These are phyloP conservation scores for Cryptococcus depauperatus DNA, from an alignment of 1,284 basidiomycete species.

Conservation along the genomic window DNA sequence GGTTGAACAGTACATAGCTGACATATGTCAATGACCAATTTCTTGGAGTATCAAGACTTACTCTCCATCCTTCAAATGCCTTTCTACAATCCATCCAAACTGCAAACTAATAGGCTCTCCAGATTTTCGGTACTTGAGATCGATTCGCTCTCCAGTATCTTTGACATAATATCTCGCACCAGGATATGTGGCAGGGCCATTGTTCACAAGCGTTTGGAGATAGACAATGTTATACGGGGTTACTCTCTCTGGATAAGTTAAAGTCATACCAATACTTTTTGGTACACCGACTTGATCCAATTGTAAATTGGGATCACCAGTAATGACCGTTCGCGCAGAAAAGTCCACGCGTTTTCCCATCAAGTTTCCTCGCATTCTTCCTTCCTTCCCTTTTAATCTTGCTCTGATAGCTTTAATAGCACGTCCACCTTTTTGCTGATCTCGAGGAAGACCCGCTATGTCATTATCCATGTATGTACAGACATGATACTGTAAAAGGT, in stretches of 20 bases:
- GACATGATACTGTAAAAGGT: constrained; percentile 94
- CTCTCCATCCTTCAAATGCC: constrained; percentile 97
- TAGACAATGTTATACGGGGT: constrained; percentile 96
- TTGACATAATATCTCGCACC: constrained; percentile 96
- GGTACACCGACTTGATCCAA: constrained; percentile 97
- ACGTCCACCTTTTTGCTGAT: constrained; percentile 92
- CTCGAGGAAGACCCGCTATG: constrained; percentile 95
- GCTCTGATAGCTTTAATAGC: constrained; percentile 98
- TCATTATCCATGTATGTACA: constrained; percentile 99
- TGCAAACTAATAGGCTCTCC: constrained; percentile 88
- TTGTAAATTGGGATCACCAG: constrained; percentile 94
- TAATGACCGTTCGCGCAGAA: constrained; percentile 98
- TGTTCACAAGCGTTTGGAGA: constrained; percentile 91
- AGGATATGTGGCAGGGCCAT: constrained; percentile 91
- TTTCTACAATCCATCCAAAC: constrained; percentile 97
- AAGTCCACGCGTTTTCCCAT: constrained; percentile 99
- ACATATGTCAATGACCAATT: not conserved
- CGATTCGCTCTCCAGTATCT: constrained; percentile 96
- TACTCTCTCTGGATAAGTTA: constrained; percentile 96
- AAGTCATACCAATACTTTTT: constrained; percentile 91
- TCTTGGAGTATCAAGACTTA: constrained; percentile 50
- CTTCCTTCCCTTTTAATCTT: constrained; percentile 97
- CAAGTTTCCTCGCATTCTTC: constrained; percentile 91
- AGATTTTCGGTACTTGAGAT: constrained; percentile 94
- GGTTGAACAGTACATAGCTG: constrained; percentile 94